phyloP scores from a whole-genome alignment of 371 early-diverging fungal species.

The Coemansia sp. region DNA sequence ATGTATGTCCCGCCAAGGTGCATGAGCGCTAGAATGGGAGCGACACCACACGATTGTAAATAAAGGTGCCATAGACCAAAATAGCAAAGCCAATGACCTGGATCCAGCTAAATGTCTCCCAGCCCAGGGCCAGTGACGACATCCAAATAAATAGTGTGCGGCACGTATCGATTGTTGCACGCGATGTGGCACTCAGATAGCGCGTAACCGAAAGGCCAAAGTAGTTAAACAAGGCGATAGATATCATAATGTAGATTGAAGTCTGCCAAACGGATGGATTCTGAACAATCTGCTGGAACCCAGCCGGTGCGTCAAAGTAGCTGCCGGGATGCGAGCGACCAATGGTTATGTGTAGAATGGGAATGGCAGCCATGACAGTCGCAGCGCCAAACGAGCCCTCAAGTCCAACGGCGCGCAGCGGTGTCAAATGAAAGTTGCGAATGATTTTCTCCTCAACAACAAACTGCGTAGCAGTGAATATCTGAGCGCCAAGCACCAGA shows the following conservation, averaged over 20 bases:
- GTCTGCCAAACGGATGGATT: constrained; percentile 69
- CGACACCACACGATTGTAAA: constrained; percentile 83
- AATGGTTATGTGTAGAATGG: constrained; percentile 68
- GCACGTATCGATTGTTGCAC: constrained; percentile 94
- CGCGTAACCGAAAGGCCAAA: constrained; percentile 91
- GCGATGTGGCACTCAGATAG: constrained; percentile 79
- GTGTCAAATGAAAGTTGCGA: constrained; percentile 70
- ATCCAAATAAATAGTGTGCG: constrained; percentile 95
- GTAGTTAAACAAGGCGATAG: constrained; percentile 93
- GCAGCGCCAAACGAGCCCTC: constrained; percentile 91
- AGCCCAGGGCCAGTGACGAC: constrained; percentile 82
- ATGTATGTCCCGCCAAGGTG: background rate
- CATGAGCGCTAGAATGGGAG: constrained; percentile 53
- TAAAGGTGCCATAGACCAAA: constrained; percentile 86
- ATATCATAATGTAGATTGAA: constrained; percentile 77
- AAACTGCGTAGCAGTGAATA: constrained; percentile 91
- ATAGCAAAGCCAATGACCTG: constrained; percentile 86
- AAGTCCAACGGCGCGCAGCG: constrained; percentile 87
- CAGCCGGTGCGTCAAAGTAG: constrained; percentile 76
- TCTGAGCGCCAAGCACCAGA: constrained; percentile 85
- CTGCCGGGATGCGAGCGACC: constrained; percentile 66
- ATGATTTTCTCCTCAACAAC: constrained; percentile 94
- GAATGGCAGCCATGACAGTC: constrained; percentile 69
- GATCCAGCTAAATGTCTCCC: constrained; percentile 89
- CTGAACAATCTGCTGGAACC: constrained; percentile 72